Evolutionary conservation across 1,284 basidiomycete genomes (phyloP), one percentile per base, ranked within the genome.

Genomic region (Amylostereum areolatum): DNA sequence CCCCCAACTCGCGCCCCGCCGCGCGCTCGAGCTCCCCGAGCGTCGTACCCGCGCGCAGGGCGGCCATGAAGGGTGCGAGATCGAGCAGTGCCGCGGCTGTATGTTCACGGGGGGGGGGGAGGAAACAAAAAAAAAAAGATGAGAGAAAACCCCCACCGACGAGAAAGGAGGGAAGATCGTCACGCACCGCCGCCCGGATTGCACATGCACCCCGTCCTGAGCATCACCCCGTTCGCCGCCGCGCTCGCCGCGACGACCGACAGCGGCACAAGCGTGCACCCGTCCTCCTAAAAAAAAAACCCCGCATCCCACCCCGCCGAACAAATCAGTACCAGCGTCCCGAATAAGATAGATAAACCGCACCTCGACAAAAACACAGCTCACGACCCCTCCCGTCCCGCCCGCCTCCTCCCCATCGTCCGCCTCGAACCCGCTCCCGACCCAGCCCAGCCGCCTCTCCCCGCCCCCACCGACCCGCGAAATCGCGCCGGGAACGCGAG

Each of bases 131-230:
- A n/a, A n/a, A n/a, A n/a, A n/a, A n/a, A n/a, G n/a, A n/a, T n/a
- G n/a, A n/a, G n/a, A n/a, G n/a, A n/a, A 43, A 24, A 43, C 25
- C 12, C 27, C 12, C 5, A 43, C 25, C 4, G 6, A 4, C 12
- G 41, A 29, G 6, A 29, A 12, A 27, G n/a, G 12, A 28, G 12
- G 41, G n/a, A 7, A 12, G 6, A 11, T 4, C n/a, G 27, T 4
- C 28, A 28, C 41, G 12, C 11, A 43, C 41, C 41, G 9, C 81
- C 88, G 5, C 89, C 89, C 4, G 89, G 85, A 55, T 91, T 91
- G 60, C 89, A 92, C 76, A 92, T 84, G 61, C 89, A 91, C 0
- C 89, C 89, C 1, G 88, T 88, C 39, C 89, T 79, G 12, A 92
- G 66, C 9, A 87, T 87, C 52, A 92, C 82, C 48, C 73, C 77